Conservation (phyloP, 441 rosid species). For the Adansonia madagascariensis region DNA sequence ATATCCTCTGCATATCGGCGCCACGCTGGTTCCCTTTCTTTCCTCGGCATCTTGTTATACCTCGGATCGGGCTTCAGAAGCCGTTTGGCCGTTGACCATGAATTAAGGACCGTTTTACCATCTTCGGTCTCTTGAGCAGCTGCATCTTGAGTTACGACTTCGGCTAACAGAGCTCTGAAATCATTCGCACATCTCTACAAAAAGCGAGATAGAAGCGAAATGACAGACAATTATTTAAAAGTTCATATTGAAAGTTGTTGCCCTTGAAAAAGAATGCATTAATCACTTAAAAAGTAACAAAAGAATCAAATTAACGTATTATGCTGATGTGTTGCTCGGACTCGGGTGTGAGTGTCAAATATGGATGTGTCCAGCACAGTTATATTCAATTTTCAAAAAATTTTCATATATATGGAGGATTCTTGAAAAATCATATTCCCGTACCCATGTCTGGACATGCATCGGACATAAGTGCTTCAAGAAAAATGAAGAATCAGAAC, state of each 20-base stretch:
- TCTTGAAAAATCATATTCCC: too few relatives aligned
- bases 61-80: constrained; percentile 75
- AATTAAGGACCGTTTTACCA: constrained; percentile 77
- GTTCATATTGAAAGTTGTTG: not conserved
- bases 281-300: constrained; percentile 5
- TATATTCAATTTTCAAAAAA: too few relatives aligned
- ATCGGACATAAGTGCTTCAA: too few relatives aligned
- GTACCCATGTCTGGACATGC: too few relatives aligned
- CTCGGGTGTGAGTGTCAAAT: too few relatives aligned
- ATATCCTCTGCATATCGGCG: constrained; percentile 72
- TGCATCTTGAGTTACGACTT: constrained; percentile 74
- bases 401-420: too few relatives aligned
- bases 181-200: constrained; percentile 70
- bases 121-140: constrained; percentile 72
- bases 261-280: not conserved
- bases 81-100: constrained; percentile 94
- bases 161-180: constrained; percentile 70
- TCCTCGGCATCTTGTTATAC: constrained; percentile 85
- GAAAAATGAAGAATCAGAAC: too few relatives aligned
- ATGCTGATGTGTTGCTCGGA: too few relatives aligned
- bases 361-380: too few relatives aligned
- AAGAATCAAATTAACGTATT: not conserved
- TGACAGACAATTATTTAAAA: not conserved
- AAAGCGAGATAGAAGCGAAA: constrained; percentile 3
- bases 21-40: constrained; percentile 85